A percentile compares a stretch with the other conserved stretches of the same genome.
These are phyloP conservation scores for Triglochin maritima DNA, from an alignment of 106 monocot species.

Conservation along the genomic window DNA sequence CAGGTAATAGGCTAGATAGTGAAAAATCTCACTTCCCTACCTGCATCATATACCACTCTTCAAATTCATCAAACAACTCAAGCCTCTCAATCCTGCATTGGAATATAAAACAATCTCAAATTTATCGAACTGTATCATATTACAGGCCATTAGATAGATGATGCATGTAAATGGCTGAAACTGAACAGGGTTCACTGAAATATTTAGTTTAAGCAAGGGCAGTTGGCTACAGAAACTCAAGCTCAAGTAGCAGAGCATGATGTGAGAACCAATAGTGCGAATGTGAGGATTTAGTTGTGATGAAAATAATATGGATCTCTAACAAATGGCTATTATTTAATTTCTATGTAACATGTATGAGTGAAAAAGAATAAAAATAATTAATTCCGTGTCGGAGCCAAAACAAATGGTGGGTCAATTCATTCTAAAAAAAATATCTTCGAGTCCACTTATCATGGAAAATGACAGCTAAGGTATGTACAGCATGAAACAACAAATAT, in stretches of 20 bases:
- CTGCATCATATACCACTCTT: slow-evolving; percentile 99
- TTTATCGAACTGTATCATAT: background rate
- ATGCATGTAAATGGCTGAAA: background rate
- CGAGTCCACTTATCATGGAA: too few relatives aligned
- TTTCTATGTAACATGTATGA: too few relatives aligned
- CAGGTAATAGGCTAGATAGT: background rate
- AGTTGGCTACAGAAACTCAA: background rate
- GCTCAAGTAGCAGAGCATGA: background rate
- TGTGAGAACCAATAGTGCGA: too few relatives aligned
- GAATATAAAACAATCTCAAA: background rate
- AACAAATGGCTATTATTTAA: too few relatives aligned
- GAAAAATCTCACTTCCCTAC: slow-evolving; percentile 21
- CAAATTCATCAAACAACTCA: slow-evolving; percentile 98
- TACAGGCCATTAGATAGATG: background rate
- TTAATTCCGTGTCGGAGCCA: too few relatives aligned
- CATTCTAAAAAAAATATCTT: too few relatives aligned
- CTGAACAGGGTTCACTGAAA: background rate
- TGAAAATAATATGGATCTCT: too few relatives aligned
- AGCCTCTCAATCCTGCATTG: slow-evolving; percentile 73
- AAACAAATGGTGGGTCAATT: too few relatives aligned
- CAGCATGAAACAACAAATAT: too few relatives aligned
- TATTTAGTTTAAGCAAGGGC: background rate
- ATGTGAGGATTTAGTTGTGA: too few relatives aligned
- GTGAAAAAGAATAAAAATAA: too few relatives aligned
- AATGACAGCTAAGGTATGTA: too few relatives aligned